Conservation (phyloP, 2,329 filamentous ascomycete species). For the Monosporascus sp. region DNA sequence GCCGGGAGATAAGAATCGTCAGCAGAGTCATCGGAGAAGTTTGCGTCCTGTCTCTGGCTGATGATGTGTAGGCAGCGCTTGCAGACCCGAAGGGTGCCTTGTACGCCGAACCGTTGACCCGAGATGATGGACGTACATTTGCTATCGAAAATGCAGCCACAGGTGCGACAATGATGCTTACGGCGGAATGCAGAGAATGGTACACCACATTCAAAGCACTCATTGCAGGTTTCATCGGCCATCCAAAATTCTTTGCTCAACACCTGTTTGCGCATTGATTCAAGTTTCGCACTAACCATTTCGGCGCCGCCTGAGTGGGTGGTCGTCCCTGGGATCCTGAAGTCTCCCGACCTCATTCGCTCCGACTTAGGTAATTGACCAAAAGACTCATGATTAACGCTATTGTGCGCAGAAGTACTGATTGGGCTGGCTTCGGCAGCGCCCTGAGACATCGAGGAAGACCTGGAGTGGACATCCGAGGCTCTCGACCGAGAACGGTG, state of each 20-base stretch:
- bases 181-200: constrained; percentile 89
- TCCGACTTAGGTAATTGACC: constrained; percentile 40
- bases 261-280: constrained; percentile 78
- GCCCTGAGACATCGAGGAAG: constrained; percentile 55
- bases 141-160: constrained; percentile 97
- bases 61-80: constrained; percentile 91
- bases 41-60: constrained; percentile 82
- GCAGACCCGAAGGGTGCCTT: constrained; percentile 80
- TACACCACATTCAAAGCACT: constrained; percentile 89
- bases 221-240: constrained; percentile 96
- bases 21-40: constrained; percentile 79
- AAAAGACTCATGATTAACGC: constrained; percentile 53
- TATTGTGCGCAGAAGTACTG: constrained; percentile 55
- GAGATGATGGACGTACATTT: constrained; percentile 93
- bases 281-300: constrained; percentile 55
- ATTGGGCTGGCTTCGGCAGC: constrained; percentile 53
- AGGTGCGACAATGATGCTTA: constrained; percentile 94
- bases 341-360: constrained; percentile 39
- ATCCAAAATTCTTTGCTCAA: constrained; percentile 98
- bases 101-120: constrained; percentile 81
- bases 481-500: constrained; percentile 41
- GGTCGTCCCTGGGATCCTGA: constrained; percentile 53
- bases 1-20: constrained; percentile 65
- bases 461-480: constrained; percentile 45
- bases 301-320: constrained; percentile 53